Base-by-base conservation (phyloP, 1,139 yeast species). In the Lodderomyces metapsilosis region DNA sequence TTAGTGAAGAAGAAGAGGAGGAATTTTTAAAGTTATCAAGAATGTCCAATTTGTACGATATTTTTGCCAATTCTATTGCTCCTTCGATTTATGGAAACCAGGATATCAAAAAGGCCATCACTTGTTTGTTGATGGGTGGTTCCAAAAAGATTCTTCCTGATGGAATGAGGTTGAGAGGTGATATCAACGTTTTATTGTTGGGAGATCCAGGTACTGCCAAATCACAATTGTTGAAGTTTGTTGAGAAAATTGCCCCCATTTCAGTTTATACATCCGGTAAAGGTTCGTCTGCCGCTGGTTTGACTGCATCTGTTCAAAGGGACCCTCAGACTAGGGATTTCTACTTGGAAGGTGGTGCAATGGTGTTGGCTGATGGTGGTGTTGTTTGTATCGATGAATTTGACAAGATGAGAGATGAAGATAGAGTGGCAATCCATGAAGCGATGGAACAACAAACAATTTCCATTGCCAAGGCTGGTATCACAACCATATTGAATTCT, bases 171-270 rank as follows among this genome's bases (percentile, higher is more conserved):
- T 74, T 94, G 45, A 80, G 99, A 71, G 99, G 99, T 55, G 99
- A 92, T 62, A 88, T 92, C 53, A 92, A 94, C 58, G 97, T 94
- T 8, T 73, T 92, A 41, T 65, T 92, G 44, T 74, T 94, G 37
- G 99, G 99, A 65, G 99, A 92, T 59, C 99, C 99, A 13, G 98
- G 98, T 71, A 92, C 98, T 17, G 98, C 98, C 39, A 92, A 92
- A 61, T 92, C 98, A 10, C 99, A 92, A 69, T 69, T 92, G 47
- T 76, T 92, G 55, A 92, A 94, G 61, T 92, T 91, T 54, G 98
- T 89, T 17, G 98, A 92, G 59, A 91, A 92, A 58, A 89, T 88
- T 16, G 82, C 96, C 6, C 98, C 98, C 4, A 89, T 92, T 48
- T 82, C 98, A 1, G 92, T 92, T 34, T 92, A 92, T 61, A 92